These are phyloP conservation scores for Blastobotrys ciferrii DNA, from an alignment of 1,139 yeast genomes.

Conservation along the genomic window DNA sequence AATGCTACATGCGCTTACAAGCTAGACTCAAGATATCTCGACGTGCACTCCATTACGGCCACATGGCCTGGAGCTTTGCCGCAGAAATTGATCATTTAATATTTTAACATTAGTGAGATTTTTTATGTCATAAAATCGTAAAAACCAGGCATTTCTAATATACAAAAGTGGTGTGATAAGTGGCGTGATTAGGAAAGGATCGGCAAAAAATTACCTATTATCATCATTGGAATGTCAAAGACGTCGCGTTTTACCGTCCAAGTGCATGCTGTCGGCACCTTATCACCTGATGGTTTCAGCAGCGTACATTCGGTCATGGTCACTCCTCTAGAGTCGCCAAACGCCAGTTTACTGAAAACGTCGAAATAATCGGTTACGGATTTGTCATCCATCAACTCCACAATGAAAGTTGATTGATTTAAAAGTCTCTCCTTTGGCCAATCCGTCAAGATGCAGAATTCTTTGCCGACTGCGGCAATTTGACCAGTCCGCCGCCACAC, in stretches of 20 bases:
- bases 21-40: too few species aligned
- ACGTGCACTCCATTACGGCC: too few species aligned
- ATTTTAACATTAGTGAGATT: not conserved
- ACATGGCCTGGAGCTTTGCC: too few species aligned
- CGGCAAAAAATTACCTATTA: constrained; percentile 60
- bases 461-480: constrained; percentile 89
- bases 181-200: constrained; percentile 10
- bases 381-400: constrained; percentile 83
- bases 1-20: too few species aligned
- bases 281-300: constrained; percentile 51
- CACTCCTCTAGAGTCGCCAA: constrained; percentile 84
- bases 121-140: not conserved
- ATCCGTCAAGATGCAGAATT: constrained; percentile 83
- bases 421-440: constrained; percentile 75
- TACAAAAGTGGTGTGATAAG: not conserved
- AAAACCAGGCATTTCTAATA: not conserved
- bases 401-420: constrained; percentile 58
- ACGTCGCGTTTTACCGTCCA: constrained; percentile 90
- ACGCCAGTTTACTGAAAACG: constrained; percentile 79
- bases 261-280: constrained; percentile 70
- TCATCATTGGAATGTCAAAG: constrained; percentile 96
- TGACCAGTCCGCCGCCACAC: constrained; percentile 96
- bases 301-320: constrained; percentile 84
- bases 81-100: too few species aligned
- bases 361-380: constrained; percentile 86